Percentiles rank a stretch among this genome's conserved stretches.
Conservation (phyloP, 768 basidiomycete genomes). For the Hortiboletus flavorubellus region DNA sequence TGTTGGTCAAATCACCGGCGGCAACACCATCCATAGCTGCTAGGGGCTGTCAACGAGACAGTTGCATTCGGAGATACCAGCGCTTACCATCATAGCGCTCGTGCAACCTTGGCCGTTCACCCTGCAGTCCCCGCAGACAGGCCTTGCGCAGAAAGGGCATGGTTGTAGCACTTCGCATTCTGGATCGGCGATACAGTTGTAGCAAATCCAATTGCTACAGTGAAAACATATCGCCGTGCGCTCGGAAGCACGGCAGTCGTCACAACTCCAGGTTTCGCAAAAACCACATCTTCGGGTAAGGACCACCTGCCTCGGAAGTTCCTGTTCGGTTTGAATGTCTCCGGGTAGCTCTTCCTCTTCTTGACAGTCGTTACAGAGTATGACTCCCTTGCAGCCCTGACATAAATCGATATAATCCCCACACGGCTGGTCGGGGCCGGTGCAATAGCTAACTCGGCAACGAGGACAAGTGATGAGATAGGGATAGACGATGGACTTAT, state of each 20-base stretch:
- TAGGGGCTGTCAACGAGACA: not conserved
- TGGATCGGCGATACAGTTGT: not conserved
- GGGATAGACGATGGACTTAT: not conserved
- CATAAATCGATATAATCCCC: not conserved
- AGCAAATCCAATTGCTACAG: conserved; percentile 7
- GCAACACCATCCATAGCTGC: not conserved
- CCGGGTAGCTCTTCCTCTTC: conserved; percentile 13
- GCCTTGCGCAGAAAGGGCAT: conserved; percentile 1
- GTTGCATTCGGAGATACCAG: not conserved
- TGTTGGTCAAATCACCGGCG: not conserved
- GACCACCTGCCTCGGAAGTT: not conserved
- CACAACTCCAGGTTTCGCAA: conserved; percentile 10
- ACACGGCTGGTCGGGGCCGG: not conserved
- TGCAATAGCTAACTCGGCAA: conserved; percentile 11
- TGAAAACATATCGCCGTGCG: not conserved
- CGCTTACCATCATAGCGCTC: not conserved
- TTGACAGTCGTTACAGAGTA: conserved; percentile 6
- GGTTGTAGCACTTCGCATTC: not conserved
- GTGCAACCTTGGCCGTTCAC: not conserved
- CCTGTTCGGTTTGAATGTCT: not conserved
- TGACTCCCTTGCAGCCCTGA: conserved; percentile 4
- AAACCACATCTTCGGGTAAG: not conserved
- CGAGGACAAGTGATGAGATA: conserved; percentile 12
- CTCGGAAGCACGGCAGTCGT: not conserved
- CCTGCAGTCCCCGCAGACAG: not conserved